Conservation (phyloP, 805 yeast genomes). For the Candida railenensis region DNA sequence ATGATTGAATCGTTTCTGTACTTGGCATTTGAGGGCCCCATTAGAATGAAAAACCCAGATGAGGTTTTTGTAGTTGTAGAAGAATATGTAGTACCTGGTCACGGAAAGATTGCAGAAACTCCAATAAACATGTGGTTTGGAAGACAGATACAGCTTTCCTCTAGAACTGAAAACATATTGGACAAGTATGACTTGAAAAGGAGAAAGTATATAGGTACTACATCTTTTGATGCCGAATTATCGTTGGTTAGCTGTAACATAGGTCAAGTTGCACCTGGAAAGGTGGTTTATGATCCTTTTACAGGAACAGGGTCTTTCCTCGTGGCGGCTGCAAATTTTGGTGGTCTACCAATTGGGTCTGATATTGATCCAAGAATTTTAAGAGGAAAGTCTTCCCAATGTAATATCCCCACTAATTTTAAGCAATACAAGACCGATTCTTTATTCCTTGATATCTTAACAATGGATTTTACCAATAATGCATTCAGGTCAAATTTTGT, state of each 20-base stretch:
- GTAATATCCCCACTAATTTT: constrained; percentile 65
- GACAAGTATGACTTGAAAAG: constrained; percentile 80
- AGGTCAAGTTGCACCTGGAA: constrained; percentile 66
- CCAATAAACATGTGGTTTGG: constrained; percentile 75
- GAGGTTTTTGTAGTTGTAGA: constrained; percentile 71
- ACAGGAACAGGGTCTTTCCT: constrained; percentile 95
- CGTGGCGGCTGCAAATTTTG: constrained; percentile 82
- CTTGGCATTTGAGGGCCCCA: constrained; percentile 72
- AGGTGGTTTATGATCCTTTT: constrained; percentile 87
- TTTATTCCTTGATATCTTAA: constrained; percentile 68
- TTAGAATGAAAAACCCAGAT: constrained; percentile 75
- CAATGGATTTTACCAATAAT: constrained; percentile 95
- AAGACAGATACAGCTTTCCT: constrained; percentile 61
- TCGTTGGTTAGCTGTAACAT: constrained; percentile 85
- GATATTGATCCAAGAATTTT: constrained; percentile 85
- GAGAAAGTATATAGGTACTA: constrained; percentile 89
- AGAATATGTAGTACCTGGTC: constrained; percentile 55
- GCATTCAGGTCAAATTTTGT: constrained; percentile 62
- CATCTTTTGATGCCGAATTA: constrained; percentile 94
- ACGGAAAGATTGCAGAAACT: constrained; percentile 37
- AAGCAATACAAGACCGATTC: constrained; percentile 62
- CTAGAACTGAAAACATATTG: constrained; percentile 60
- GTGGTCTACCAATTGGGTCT: constrained; percentile 78
- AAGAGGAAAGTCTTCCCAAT: constrained; percentile 61
- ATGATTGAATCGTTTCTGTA: constrained; percentile 73